A percentile compares a stretch with the other conserved stretches of the same genome.
Evolutionary conservation across 352 stramenopile species (phyloP).

Genomic region (Globisporangium alternatum): DNA sequence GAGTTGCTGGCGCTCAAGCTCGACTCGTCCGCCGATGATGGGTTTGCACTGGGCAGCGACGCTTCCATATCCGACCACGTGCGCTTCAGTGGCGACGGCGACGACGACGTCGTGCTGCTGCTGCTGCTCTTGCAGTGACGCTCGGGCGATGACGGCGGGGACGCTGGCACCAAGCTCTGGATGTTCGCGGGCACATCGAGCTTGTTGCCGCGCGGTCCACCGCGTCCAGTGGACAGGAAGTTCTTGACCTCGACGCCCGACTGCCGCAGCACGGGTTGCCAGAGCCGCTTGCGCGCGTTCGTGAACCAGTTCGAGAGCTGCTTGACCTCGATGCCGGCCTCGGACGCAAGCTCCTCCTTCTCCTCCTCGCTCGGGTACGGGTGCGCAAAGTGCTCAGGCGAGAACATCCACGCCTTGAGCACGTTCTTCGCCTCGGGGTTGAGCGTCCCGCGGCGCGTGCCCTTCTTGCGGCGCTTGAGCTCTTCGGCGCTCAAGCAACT

Average conservation of each 20-base stretch:
- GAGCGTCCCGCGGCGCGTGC: slow-evolving; percentile 74
- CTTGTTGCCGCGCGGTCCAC: slow-evolving; percentile 75
- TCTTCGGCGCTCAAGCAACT: slow-evolving; percentile 6
- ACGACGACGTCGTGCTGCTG: slow-evolving; percentile 4
- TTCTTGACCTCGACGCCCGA: slow-evolving; percentile 89
- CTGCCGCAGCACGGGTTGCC: slow-evolving; percentile 82
- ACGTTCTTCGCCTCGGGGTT: slow-evolving; percentile 85
- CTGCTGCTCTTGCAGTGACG: slow-evolving; percentile 11
- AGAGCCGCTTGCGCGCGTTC: slow-evolving; percentile 85
- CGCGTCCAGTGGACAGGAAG: slow-evolving; percentile 80
- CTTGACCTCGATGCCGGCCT: slow-evolving; percentile 86
- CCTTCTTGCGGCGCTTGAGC: slow-evolving; percentile 66
- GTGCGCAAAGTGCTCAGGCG: slow-evolving; percentile 83
- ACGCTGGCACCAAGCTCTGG: slow-evolving; percentile 51
- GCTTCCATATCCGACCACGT: slow-evolving; percentile 45
- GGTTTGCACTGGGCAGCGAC: slow-evolving; percentile 19
- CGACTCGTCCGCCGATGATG: slow-evolving; percentile 2
- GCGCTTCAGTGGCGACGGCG: slow-evolving; percentile 51
- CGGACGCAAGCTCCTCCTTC: slow-evolving; percentile 77
- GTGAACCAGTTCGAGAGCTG: slow-evolving; percentile 91
- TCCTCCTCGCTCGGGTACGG: slow-evolving; percentile 87
- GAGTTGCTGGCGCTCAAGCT: background rate
- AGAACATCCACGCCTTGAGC: slow-evolving; percentile 89
- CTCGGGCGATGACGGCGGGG: slow-evolving; percentile 30
- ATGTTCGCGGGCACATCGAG: slow-evolving; percentile 67